Evolutionary conservation across 1,284 basidiomycete genomes (phyloP).

Genomic region (Heliocybe sulcata): DNA sequence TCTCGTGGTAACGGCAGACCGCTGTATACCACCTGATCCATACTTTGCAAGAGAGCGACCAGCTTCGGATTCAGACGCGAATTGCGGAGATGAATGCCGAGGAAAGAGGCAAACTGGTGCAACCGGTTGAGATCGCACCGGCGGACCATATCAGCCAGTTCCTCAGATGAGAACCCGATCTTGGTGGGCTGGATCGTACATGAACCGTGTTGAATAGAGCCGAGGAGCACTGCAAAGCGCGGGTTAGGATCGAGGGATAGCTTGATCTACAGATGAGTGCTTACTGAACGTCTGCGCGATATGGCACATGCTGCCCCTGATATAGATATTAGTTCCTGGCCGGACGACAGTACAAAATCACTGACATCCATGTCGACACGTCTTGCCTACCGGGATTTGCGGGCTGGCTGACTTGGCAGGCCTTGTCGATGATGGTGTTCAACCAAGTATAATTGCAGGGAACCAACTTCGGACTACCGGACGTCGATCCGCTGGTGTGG

Average conservation of each 20-base stretch:
- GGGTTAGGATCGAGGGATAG: conserved; percentile 14
- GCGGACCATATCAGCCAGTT: conserved; percentile 63
- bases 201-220: conserved; percentile 58
- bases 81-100: conserved; percentile 51
- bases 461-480: conserved; percentile 66
- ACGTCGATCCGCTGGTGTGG: conserved; percentile 71
- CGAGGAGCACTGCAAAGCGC: conserved; percentile 47
- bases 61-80: conserved; percentile 56
- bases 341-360: conserved; percentile 16
- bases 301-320: conserved; percentile 67
- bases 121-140: conserved; percentile 62
- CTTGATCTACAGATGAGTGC: conserved; percentile 21
- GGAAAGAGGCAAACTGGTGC: conserved; percentile 62
- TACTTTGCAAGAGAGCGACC: conserved; percentile 41
- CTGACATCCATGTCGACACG: conserved; percentile 63
- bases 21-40: conserved; percentile 56
- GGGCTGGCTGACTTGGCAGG: conserved; percentile 42
- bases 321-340: conserved; percentile 20
- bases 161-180: conserved; percentile 56
- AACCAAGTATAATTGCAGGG: conserved; percentile 61
- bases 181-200: conserved; percentile 64
- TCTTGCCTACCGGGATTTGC: conserved; percentile 45
- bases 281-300: conserved; percentile 60
- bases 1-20: conserved; percentile 55
- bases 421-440: conserved; percentile 46